Evolutionary conservation across 352 stramenopile species (phyloP).

Genomic region (Globisporangium orthogonon): DNA sequence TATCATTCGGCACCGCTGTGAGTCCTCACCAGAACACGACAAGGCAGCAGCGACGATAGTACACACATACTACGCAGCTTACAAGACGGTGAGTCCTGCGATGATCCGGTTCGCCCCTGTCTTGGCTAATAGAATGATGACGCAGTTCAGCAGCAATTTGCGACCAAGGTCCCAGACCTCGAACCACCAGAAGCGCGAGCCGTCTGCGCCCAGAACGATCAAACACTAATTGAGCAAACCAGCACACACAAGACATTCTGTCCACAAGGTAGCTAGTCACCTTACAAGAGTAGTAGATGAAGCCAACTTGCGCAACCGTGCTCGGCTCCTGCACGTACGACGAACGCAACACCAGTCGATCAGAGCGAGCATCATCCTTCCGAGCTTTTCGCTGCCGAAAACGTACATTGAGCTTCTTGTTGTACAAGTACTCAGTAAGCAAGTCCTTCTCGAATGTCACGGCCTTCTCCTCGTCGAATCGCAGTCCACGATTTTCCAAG

Average conservation of each 20-base stretch:
- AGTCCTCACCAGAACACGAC: background rate
- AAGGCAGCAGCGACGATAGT: background rate
- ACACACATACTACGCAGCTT: slow-evolving; percentile 6
- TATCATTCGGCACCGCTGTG: background rate
- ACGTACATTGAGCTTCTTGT: slow-evolving; percentile 42
- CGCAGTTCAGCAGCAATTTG: slow-evolving; percentile 67
- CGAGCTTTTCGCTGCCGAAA: background rate
- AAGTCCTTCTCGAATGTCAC: slow-evolving; percentile 42
- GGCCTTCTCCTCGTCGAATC: slow-evolving; percentile 42
- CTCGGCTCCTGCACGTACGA: slow-evolving; percentile 40
- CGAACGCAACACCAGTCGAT: background rate
- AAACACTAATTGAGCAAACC: background rate
- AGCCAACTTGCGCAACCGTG: slow-evolving; percentile 66
- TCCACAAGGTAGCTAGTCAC: background rate
- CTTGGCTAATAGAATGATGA: slow-evolving; percentile 57
- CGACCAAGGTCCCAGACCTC: slow-evolving; percentile 69
- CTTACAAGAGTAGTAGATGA: slow-evolving; percentile 76
- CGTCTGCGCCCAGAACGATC: slow-evolving; percentile 22
- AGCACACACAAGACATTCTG: background rate
- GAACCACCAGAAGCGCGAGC: slow-evolving; percentile 65
- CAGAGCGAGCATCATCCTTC: too few species aligned
- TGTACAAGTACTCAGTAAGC: slow-evolving; percentile 45
- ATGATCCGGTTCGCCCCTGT: slow-evolving; percentile 64
- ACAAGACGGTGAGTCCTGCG: slow-evolving; percentile 63
- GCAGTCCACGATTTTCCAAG: slow-evolving; percentile 26